phyloP scores from a whole-genome alignment of 371 early-diverging fungal species.

The Mucor lusitanicus region DNA sequence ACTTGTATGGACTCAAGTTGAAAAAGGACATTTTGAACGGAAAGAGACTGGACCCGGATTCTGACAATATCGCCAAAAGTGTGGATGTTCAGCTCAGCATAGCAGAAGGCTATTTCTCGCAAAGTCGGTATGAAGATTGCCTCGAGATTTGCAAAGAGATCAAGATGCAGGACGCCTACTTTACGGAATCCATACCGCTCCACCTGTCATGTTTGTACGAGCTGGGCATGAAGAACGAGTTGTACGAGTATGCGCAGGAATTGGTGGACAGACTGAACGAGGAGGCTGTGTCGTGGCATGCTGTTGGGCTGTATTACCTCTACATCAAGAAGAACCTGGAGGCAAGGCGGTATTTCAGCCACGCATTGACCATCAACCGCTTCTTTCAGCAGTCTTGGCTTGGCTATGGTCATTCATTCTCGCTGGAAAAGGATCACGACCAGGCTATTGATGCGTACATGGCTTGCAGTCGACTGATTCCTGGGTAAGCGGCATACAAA shows the following conservation, averaged over 20 bases:
- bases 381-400: constrained; percentile 75
- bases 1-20: constrained; percentile 60
- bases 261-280: constrained; percentile 31
- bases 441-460: constrained; percentile 77
- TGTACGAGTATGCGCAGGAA: constrained; percentile 60
- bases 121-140: constrained; percentile 59
- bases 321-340: constrained; percentile 57
- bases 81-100: constrained; percentile 61
- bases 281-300: constrained; percentile 62
- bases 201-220: constrained; percentile 70
- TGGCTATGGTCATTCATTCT: constrained; percentile 81
- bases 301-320: constrained; percentile 77
- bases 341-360: constrained; percentile 54
- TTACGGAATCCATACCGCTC: constrained; percentile 58
- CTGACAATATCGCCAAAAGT: constrained; percentile 45
- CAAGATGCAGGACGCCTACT: constrained; percentile 57
- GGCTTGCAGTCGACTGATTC: constrained; percentile 59
- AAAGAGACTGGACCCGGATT: constrained; percentile 40
- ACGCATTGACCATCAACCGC: constrained; percentile 61
- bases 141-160: constrained; percentile 63
- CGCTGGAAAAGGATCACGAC: constrained; percentile 74
- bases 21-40: constrained; percentile 56
- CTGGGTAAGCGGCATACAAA: constrained; percentile 53
- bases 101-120: constrained; percentile 59
- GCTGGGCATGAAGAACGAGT: constrained; percentile 55